These are phyloP conservation scores for Dactylis glomerata DNA, from an alignment of 176 grass and related monocot genomes.

Conservation along the genomic window DNA sequence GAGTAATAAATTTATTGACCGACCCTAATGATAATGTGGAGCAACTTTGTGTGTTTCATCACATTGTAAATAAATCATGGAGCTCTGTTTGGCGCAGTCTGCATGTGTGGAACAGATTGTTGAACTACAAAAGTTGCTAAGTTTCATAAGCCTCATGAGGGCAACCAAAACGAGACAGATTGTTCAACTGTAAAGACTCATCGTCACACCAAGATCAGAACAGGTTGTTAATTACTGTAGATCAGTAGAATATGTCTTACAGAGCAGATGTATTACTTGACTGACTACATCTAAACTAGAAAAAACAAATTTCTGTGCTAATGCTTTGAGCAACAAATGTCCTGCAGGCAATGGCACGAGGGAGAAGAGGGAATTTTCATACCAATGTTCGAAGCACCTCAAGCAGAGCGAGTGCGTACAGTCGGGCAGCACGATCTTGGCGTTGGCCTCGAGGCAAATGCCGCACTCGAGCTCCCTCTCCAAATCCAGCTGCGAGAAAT, in stretches of 20 bases:
- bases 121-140: neutral
- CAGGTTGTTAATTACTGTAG: neutral
- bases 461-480: conserved; percentile 68
- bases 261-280: neutral
- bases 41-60: neutral
- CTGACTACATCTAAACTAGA: neutral
- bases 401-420: conserved; percentile 51
- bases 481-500: conserved; percentile 32
- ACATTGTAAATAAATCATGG: neutral
- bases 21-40: neutral
- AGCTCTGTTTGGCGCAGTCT: neutral
- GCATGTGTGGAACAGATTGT: neutral
- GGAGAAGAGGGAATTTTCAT: neutral
- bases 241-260: neutral
- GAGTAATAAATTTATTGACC: neutral
- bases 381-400: conserved; percentile 59
- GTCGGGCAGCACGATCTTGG: conserved; percentile 54
- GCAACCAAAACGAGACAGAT: neutral
- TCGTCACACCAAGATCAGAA: neutral
- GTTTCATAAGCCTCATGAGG: neutral
- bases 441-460: conserved; percentile 46
- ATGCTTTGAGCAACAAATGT: neutral
- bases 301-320: neutral
- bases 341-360: neutral
- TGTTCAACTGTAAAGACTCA: neutral